Evolutionary conservation across 768 basidiomycete genomes (phyloP), one percentile per base, ranked within the genome.

Genomic region (Phanerochaete carnosa): DNA sequence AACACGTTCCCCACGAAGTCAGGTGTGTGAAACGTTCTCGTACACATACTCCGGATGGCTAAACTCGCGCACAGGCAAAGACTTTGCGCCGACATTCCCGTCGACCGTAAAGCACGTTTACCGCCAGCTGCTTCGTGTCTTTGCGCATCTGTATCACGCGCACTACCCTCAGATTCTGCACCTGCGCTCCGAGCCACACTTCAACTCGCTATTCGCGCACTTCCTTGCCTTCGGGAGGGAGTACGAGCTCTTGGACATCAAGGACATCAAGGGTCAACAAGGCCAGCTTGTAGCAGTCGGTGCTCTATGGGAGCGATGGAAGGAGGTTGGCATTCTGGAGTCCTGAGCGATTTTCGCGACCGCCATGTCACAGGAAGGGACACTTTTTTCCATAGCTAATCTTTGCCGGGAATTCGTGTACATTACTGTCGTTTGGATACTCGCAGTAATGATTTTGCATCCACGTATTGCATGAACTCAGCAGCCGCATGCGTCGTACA

Each of bases 131-230:
- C 84, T 98, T 58, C 92, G 96, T 51, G 91, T 98, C 65, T 98
- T 98, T 70, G 95, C 96, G 11, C 96, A 98, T 78, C 85, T 98
- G 67, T 98, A 98, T 72, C 90, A 98, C 72, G 91, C 93, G 9
- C 96, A 98, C 70, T 98, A 95, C 71, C 80, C 82, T 2, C 88
- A 92, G 66, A 90, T 98, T 69, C 84, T 98, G 25, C 94, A 98
- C 70, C 84, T 98, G 26, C 92, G 93, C 43, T 87, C 90, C 11
- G 96, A 98, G 70, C 92, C 92, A 0, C 95, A 96, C 72, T 95
- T 96, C 78, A 96, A 96, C 73, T 96, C 94, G 3, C 86, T 98
- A 37, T 98, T 98, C 73, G 96, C 96, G 0, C 96, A 98, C 75
- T 99, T 97, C 77, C 79, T 98, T 54, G 94, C 95, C 0, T 98